These are phyloP conservation scores for Cladosporium sp. DNA, from an alignment of 2,329 filamentous ascomycete species.

Conservation along the genomic window DNA sequence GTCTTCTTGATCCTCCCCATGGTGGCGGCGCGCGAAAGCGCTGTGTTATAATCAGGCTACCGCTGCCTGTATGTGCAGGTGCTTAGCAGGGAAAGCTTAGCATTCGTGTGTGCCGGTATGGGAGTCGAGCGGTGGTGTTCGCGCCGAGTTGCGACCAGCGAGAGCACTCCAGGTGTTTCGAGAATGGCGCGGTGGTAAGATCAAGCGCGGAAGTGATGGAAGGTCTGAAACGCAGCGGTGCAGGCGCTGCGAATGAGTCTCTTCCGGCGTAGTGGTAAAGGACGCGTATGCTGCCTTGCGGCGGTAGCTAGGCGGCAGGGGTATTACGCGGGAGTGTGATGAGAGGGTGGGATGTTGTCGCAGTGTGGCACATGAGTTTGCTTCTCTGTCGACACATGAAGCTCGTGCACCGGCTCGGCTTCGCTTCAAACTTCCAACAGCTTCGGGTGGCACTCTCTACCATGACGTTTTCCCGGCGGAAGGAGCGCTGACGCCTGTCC, in stretches of 20 bases:
- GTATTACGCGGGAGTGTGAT: background rate
- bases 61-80: conserved; percentile 6
- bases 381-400: background rate
- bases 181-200: background rate
- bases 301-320: background rate
- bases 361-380: background rate
- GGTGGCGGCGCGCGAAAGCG: conserved; percentile 8
- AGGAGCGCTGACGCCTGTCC: background rate
- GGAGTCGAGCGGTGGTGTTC: background rate
- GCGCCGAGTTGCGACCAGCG: background rate
- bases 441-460: background rate
- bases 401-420: conserved; percentile 9
- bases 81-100: background rate
- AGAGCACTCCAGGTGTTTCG: background rate
- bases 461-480: background rate
- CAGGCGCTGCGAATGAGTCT: conserved; percentile 9
- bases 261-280: background rate
- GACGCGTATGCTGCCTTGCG: conserved; percentile 5
- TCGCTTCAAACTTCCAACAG: conserved; percentile 10
- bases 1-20: conserved; percentile 56
- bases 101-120: background rate
- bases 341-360: background rate
- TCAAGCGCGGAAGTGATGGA: conserved; percentile 1
- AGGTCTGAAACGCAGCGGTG: conserved; percentile 12
- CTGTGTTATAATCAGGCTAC: conserved; percentile 7